Evolutionary conservation across 2,329 filamentous ascomycete genomes (phyloP).

Genomic region (Ceratocystis eucalypticola): DNA sequence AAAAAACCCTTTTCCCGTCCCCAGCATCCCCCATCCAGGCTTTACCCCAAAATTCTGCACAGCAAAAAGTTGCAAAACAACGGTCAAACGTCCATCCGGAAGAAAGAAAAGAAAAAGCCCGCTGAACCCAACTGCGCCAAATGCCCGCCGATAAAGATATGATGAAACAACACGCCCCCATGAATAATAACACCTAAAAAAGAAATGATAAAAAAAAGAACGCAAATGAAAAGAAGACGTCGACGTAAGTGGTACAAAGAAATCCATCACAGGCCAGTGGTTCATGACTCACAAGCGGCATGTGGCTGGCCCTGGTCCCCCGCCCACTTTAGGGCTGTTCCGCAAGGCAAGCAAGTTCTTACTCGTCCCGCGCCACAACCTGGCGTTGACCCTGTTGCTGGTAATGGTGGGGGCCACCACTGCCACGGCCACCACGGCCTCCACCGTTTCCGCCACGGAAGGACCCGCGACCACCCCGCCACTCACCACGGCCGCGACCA

Average conservation of each 20-base stretch:
- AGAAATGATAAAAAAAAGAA: constrained; percentile 4
- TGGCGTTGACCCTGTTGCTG: constrained; percentile 28
- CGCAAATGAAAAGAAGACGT: constrained; percentile 4
- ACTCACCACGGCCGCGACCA: constrained; percentile 35
- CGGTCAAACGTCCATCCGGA: not conserved
- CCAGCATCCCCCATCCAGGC: not conserved
- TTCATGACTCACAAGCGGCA: not conserved
- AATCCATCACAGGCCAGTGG: not conserved
- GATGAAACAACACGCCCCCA: constrained; percentile 6
- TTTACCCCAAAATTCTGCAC: constrained; percentile 1
- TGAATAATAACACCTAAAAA: constrained; percentile 10
- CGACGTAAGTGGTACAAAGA: not conserved
- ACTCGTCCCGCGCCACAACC: constrained; percentile 19
- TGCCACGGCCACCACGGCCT: constrained; percentile 39
- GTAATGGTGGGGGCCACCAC: constrained; percentile 27
- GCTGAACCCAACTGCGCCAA: constrained; percentile 10
- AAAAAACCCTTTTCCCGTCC: not conserved
- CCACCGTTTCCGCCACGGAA: constrained; percentile 35
- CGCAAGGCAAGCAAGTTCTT: not conserved
- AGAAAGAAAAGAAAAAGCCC: constrained; percentile 9
- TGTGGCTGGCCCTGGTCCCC: not conserved
- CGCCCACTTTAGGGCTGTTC: not conserved
- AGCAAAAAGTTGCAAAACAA: not conserved
- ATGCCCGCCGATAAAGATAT: constrained; percentile 8
- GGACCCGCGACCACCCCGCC: constrained; percentile 29